phyloP scores from a whole-genome alignment of 129 eudicot species.

The Mikania micrantha region DNA sequence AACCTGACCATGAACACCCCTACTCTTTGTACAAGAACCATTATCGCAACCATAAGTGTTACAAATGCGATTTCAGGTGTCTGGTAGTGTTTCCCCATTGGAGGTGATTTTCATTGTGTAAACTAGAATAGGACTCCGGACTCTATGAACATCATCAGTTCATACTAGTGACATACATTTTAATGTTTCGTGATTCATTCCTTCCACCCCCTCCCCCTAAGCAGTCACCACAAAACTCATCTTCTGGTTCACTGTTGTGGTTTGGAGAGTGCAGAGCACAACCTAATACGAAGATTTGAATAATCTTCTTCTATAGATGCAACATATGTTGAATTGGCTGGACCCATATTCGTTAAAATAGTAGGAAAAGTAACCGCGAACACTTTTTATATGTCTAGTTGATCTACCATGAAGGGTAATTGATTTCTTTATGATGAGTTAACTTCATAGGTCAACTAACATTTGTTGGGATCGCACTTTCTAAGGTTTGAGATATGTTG shows the following conservation, averaged over 20 bases:
- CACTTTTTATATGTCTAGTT: background rate
- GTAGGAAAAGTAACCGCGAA: slow-evolving; percentile 1
- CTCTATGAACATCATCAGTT: background rate
- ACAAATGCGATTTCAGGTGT: background rate
- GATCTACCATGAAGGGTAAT: slow-evolving; percentile 24
- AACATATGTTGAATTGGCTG: slow-evolving; percentile 4
- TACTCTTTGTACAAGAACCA: too few species aligned
- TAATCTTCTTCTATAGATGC: background rate
- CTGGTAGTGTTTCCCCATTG: background rate
- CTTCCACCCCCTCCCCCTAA: background rate
- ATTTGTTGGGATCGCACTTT: background rate
- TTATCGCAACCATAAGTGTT: background rate
- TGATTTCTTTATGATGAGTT: slow-evolving; percentile 19
- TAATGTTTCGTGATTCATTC: background rate
- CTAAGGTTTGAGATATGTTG: background rate
- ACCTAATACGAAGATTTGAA: background rate
- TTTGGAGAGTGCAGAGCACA: background rate
- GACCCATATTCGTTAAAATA: slow-evolving; percentile 4
- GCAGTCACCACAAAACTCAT: slow-evolving; percentile 22
- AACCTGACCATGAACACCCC: too few species aligned
- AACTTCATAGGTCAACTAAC: background rate
- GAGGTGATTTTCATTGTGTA: background rate
- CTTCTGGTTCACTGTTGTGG: slow-evolving; percentile 17
- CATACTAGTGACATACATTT: background rate
- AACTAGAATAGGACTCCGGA: background rate